phyloP scores from a whole-genome alignment of 768 basidiomycete genomes.

The Chalciporus piperatus region DNA sequence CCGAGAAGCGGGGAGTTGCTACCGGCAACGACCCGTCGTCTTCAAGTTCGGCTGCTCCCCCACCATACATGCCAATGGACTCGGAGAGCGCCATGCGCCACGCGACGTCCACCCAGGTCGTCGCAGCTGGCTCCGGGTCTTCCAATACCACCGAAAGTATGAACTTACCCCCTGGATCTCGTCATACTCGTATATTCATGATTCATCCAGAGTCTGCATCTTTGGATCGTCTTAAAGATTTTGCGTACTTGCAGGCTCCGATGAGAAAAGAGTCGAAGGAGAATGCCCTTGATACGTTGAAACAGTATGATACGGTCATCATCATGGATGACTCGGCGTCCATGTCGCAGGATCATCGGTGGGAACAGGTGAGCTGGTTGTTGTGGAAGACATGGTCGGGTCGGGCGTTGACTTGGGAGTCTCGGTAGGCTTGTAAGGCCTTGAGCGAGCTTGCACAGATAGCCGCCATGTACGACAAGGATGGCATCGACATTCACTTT shows the following conservation, averaged over 20 bases:
- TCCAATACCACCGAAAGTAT: constrained; percentile 14
- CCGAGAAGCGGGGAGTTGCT: background rate
- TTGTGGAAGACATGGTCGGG: too few relatives aligned
- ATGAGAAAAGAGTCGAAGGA: constrained; percentile 27
- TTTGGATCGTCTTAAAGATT: constrained; percentile 13
- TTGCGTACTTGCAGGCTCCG: constrained; percentile 25
- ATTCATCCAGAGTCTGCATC: constrained; percentile 19
- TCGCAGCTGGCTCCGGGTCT: constrained; percentile 3
- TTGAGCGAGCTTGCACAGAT: constrained; percentile 46
- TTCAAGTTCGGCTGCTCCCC: constrained; percentile 15
- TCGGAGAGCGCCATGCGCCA: background rate
- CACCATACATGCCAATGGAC: constrained; percentile 21
- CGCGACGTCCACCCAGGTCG: background rate
- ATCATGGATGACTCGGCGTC: constrained; percentile 62
- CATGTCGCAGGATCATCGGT: constrained; percentile 44
- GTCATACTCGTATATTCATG: constrained; percentile 23
- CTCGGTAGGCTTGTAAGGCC: constrained; percentile 9
- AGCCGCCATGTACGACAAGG: constrained; percentile 48
- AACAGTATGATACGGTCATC: constrained; percentile 54
- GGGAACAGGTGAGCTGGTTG: constrained; percentile 44
- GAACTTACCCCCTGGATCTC: constrained; percentile 17
- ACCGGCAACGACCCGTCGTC: background rate
- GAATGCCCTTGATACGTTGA: constrained; percentile 35
- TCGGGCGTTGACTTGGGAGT: background rate
- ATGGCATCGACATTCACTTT: constrained; percentile 65